A percentile compares a stretch with the other conserved stretches of the same genome.
Evolutionary conservation across 1,139 yeast species (phyloP).

Genomic region (Blastobotrys malaysiensis): DNA sequence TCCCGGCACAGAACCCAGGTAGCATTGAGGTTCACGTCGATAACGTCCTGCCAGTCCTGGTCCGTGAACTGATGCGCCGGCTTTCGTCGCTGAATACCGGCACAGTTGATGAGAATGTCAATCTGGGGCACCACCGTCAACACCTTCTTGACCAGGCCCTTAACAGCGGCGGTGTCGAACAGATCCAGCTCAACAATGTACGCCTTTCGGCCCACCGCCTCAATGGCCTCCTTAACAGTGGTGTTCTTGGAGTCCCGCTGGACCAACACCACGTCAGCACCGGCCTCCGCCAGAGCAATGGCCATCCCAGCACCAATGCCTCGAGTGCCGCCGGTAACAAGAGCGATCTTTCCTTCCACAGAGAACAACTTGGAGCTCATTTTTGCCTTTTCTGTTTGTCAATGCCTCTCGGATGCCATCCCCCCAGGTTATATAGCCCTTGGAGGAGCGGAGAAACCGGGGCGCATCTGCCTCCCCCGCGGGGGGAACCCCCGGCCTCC

Average conservation of each 20-base stretch:
- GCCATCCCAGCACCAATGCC: constrained; percentile 43
- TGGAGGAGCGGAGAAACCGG: background rate
- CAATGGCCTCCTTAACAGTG: constrained; percentile 21
- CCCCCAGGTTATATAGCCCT: background rate
- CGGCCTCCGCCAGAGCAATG: constrained; percentile 40
- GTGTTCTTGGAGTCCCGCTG: constrained; percentile 22
- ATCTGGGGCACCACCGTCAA: constrained; percentile 34
- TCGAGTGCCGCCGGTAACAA: constrained; percentile 41
- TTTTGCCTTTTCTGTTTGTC: background rate
- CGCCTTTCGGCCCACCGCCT: constrained; percentile 27
- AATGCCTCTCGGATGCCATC: background rate
- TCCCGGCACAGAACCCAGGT: constrained; percentile 44
- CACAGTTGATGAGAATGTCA: constrained; percentile 51
- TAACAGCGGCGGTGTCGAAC: constrained; percentile 28
- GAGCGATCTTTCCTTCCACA: constrained; percentile 33
- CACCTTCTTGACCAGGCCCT: constrained; percentile 31
- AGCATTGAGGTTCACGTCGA: constrained; percentile 46
- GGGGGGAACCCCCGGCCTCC: background rate
- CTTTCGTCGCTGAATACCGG: constrained; percentile 44
- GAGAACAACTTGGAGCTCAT: constrained; percentile 10
- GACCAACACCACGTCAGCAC: constrained; percentile 39
- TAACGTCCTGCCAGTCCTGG: constrained; percentile 41
- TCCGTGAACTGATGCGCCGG: constrained; percentile 38
- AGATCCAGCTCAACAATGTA: constrained; percentile 29
- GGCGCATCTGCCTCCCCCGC: constrained; percentile 9